Percentiles rank a stretch among this genome's conserved stretches.
Conservation (phyloP, 2,329 filamentous ascomycete species). For the Coniochaeta prunicola region DNA sequence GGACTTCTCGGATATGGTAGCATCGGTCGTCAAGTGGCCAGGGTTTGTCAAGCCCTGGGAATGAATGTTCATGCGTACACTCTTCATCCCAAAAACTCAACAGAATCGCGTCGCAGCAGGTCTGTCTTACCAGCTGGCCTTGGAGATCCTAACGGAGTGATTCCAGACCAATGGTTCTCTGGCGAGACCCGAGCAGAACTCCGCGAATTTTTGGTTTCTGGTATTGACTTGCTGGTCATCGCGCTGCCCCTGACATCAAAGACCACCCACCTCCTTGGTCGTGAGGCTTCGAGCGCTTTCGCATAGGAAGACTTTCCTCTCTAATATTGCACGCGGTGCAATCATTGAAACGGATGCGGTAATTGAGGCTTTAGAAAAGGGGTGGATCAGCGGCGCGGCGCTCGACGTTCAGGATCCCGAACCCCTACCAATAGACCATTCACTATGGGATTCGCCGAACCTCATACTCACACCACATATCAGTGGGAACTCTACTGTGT, state of each 20-base stretch:
- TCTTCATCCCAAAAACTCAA: constrained; percentile 58
- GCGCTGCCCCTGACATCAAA: constrained; percentile 40
- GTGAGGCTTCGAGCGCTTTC: constrained; percentile 39
- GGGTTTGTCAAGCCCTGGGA: constrained; percentile 56
- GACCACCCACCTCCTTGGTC: constrained; percentile 42
- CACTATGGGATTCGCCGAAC: constrained; percentile 64
- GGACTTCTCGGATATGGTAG: constrained; percentile 48
- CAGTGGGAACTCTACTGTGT: constrained; percentile 32
- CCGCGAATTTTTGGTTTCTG: constrained; percentile 41
- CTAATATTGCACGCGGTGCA: constrained; percentile 62
- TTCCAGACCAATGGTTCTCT: constrained; percentile 45
- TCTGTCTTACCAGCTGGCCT: constrained; percentile 64
- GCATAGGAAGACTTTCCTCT: constrained; percentile 48
- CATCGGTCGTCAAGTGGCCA: constrained; percentile 46
- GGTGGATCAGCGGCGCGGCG: constrained; percentile 52
- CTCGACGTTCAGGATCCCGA: constrained; percentile 77
- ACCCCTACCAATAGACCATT: constrained; percentile 60
- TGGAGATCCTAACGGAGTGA: constrained; percentile 40
- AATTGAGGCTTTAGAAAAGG: constrained; percentile 48
- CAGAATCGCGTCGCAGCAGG: constrained; percentile 54
- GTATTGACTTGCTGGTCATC: constrained; percentile 45
- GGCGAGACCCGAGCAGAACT: constrained; percentile 35
- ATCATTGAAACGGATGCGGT: constrained; percentile 47
- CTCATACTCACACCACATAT: constrained; percentile 55
- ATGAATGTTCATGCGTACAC: constrained; percentile 72